Conservation (phyloP, 1,284 basidiomycete genomes). For the Leucoagaricus sp. region DNA sequence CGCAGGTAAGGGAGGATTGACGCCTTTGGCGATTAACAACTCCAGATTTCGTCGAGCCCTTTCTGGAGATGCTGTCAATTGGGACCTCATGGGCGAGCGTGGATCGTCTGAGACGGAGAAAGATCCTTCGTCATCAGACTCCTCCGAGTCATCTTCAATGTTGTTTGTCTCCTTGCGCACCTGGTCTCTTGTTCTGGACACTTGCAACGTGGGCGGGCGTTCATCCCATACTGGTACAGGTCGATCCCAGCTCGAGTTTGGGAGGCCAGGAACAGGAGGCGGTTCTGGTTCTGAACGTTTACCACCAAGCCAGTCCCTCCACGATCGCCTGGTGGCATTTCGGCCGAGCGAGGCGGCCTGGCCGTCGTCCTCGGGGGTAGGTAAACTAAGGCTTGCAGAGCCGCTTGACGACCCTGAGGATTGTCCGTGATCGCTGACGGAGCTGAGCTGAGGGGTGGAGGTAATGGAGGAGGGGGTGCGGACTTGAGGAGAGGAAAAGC, state of each 20-base stretch:
- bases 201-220: constrained; percentile 13
- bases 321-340: constrained; percentile 41
- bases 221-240: constrained; percentile 1
- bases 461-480: constrained; percentile 22
- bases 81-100: constrained; percentile 7
- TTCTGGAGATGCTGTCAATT: constrained; percentile 14
- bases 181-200: constrained; percentile 8
- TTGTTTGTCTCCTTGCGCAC: constrained; percentile 21
- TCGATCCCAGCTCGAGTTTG: constrained; percentile 6
- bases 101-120: constrained; percentile 12
- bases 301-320: constrained; percentile 50
- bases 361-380: constrained; percentile 56
- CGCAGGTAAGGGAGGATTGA: constrained; percentile 40
- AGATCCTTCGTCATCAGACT: constrained; percentile 20
- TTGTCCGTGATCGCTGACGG: constrained; percentile 31
- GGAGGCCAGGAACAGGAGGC: neutral
- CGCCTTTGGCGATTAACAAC: constrained; percentile 40
- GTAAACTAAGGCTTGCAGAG: constrained; percentile 54
- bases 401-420: constrained; percentile 65
- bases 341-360: constrained; percentile 34
- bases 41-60: constrained; percentile 22
- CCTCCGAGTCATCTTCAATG: constrained; percentile 29
- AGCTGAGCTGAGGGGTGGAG: constrained; percentile 33
- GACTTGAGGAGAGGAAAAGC: constrained; percentile 18
- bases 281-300: constrained; percentile 36